A percentile compares a stretch with the other conserved stretches of the same genome.
Evolutionary conservation across 495 filamentous ascomycete species (phyloP).

Genomic region (Lasiosphaeria ovina): DNA sequence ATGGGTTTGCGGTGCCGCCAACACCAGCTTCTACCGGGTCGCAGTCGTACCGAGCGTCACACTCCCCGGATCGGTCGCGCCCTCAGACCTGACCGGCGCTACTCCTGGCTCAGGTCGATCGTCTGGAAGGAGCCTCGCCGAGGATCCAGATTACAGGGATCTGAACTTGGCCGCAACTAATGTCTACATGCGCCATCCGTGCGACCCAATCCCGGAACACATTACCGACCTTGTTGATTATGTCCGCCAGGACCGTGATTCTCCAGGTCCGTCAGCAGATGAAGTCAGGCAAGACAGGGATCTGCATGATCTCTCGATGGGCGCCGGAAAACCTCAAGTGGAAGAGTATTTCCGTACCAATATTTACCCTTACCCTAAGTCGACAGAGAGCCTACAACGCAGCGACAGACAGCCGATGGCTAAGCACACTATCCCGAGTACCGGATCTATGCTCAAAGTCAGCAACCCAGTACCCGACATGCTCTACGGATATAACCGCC

Average conservation of each 20-base stretch:
- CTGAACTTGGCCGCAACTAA: slow-evolving; percentile 22
- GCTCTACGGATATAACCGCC: slow-evolving; percentile 23
- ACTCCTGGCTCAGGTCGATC: slow-evolving; percentile 2
- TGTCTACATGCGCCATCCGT: slow-evolving; percentile 19
- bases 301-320: slow-evolving; percentile 16
- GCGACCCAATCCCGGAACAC: slow-evolving; percentile 17
- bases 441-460: slow-evolving; percentile 18
- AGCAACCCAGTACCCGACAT: slow-evolving; percentile 25
- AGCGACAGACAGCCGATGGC: slow-evolving; percentile 14
- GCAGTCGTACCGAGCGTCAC: slow-evolving; percentile 17
- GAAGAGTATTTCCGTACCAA: slow-evolving; percentile 20
- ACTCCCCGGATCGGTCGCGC: slow-evolving; percentile 5
- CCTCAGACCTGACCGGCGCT: not conserved
- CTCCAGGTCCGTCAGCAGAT: slow-evolving; percentile 22
- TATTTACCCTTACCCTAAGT: slow-evolving; percentile 19
- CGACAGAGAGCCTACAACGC: not conserved
- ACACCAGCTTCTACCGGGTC: slow-evolving; percentile 24
- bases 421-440: slow-evolving; percentile 19
- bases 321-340: slow-evolving; percentile 16
- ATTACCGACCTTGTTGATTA: slow-evolving; percentile 21
- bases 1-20: slow-evolving; percentile 26
- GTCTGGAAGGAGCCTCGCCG: slow-evolving; percentile 11
- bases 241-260: slow-evolving; percentile 20
- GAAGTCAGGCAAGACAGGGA: slow-evolving; percentile 14
- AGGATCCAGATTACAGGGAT: slow-evolving; percentile 19